phyloP scores from a whole-genome alignment of 2,329 filamentous ascomycete genomes.

The Monosporascus cannonballus region DNA sequence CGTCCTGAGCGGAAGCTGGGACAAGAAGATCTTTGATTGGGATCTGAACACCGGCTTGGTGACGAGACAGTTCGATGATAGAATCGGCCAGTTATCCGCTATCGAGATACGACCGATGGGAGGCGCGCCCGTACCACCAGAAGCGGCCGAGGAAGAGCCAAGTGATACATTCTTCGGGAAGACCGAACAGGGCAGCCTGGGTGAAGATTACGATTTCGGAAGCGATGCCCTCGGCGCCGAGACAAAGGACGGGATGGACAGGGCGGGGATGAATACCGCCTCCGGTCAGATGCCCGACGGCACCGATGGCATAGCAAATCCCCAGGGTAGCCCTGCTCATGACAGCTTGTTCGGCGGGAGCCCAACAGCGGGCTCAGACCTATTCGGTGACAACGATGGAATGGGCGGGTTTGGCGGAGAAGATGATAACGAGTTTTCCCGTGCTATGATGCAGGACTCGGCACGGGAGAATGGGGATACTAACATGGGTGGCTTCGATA shows the following conservation, averaged over 20 bases:
- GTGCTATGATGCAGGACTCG: constrained; percentile 54
- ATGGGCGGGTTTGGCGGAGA: constrained; percentile 67
- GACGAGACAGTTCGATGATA: constrained; percentile 69
- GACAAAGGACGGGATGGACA: constrained; percentile 23
- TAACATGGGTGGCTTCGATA: constrained; percentile 30
- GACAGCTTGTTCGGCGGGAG: constrained; percentile 79
- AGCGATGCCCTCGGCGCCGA: constrained; percentile 31
- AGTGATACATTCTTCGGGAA: constrained; percentile 74
- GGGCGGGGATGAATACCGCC: constrained; percentile 26
- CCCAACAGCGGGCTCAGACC: constrained; percentile 60
- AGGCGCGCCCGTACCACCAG: constrained; percentile 67
- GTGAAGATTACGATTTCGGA: constrained; percentile 40
- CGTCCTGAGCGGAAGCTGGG: constrained; percentile 90
- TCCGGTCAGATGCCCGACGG: constrained; percentile 24
- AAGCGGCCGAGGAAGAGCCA: constrained; percentile 52
- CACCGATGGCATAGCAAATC: constrained; percentile 46
- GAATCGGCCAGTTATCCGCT: constrained; percentile 76
- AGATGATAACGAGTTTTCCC: constrained; percentile 77
- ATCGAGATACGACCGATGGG: constrained; percentile 80
- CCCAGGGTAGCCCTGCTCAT: constrained; percentile 62
- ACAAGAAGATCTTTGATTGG: constrained; percentile 92
- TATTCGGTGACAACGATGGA: constrained; percentile 77
- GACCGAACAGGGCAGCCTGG: constrained; percentile 55
- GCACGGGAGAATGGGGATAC: constrained; percentile 31
- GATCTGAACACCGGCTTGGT: constrained; percentile 81